Evolutionary conservation across 192 early-diverging fungal genomes (phyloP).

Genomic region (Paraglomus occultum): DNA sequence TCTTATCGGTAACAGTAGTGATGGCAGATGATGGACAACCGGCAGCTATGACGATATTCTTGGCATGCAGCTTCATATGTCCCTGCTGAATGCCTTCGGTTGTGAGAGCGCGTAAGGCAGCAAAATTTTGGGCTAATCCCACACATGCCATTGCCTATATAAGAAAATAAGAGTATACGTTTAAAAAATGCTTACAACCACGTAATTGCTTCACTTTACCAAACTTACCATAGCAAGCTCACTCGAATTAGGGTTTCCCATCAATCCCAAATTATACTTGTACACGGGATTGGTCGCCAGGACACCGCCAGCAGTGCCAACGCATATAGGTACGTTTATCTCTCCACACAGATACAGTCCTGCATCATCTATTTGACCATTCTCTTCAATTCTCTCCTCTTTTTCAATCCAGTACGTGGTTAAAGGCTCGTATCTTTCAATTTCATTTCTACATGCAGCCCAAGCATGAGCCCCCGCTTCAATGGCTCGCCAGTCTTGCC

Average conservation of each 20-base stretch:
- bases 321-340: conserved; percentile 64
- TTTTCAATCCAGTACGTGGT: conserved; percentile 75
- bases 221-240: conserved; percentile 52
- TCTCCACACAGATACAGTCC: conserved; percentile 59
- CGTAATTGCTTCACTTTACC: neutral
- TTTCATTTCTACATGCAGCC: conserved; percentile 46
- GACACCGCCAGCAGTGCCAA: conserved; percentile 76
- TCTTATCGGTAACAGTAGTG: conserved; percentile 61
- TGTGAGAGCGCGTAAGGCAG: conserved; percentile 65
- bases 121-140: conserved; percentile 80
- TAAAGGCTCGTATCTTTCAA: conserved; percentile 53
- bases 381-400: conserved; percentile 33
- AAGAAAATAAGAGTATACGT: neutral
- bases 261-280: conserved; percentile 62
- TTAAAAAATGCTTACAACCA: neutral
- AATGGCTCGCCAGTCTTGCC: conserved; percentile 78
- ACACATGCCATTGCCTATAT: conserved; percentile 59
- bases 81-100: conserved; percentile 78
- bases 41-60: conserved; percentile 66
- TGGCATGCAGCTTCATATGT: conserved; percentile 63
- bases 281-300: conserved; percentile 71
- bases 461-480: conserved; percentile 71
- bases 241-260: conserved; percentile 63
- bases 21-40: conserved; percentile 67
- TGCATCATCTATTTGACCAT: conserved; percentile 33